phyloP scores from a whole-genome alignment of 805 yeast species.

The Barnettozyma wickerhamii region DNA sequence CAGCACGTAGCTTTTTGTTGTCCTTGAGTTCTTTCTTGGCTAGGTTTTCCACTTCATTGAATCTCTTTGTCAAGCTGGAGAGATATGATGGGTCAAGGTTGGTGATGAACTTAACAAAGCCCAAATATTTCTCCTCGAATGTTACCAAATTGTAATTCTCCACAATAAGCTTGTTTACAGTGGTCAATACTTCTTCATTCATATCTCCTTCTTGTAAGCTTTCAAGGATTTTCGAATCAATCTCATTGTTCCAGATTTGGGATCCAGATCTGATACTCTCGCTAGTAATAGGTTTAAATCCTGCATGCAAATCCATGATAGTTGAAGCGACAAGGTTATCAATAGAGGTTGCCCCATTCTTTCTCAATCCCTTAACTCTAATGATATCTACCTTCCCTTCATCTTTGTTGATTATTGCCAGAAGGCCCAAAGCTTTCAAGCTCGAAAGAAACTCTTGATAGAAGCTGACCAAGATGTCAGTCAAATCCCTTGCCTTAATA shows the following conservation, averaged over 20 bases:
- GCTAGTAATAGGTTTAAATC: slow-evolving; percentile 33
- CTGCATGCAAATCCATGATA: slow-evolving; percentile 34
- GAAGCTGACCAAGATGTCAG: slow-evolving; percentile 30
- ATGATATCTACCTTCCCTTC: slow-evolving; percentile 39
- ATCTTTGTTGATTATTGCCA: slow-evolving; percentile 40
- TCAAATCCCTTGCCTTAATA: slow-evolving; percentile 38
- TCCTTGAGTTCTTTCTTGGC: slow-evolving; percentile 84
- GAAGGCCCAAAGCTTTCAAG: slow-evolving; percentile 54
- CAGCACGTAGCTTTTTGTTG: slow-evolving; percentile 42
- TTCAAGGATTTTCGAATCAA: not conserved
- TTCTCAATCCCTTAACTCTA: slow-evolving; percentile 75
- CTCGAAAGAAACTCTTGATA: slow-evolving; percentile 19
- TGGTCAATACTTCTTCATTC: slow-evolving; percentile 15
- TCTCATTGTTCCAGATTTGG: slow-evolving; percentile 44
- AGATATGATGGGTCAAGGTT: slow-evolving; percentile 29
- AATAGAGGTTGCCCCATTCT: slow-evolving; percentile 22
- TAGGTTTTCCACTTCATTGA: slow-evolving; percentile 82
- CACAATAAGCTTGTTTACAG: slow-evolving; percentile 14
- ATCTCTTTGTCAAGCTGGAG: slow-evolving; percentile 60
- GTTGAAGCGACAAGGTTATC: slow-evolving; percentile 28
- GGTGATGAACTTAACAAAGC: slow-evolving; percentile 21
- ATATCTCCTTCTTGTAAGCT: not conserved
- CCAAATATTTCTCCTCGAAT: slow-evolving; percentile 24
- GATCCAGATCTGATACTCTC: slow-evolving; percentile 31
- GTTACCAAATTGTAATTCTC: slow-evolving; percentile 20